Base-by-base conservation (phyloP, 1,284 basidiomycete genomes). In the Rhodotorula sp. region DNA sequence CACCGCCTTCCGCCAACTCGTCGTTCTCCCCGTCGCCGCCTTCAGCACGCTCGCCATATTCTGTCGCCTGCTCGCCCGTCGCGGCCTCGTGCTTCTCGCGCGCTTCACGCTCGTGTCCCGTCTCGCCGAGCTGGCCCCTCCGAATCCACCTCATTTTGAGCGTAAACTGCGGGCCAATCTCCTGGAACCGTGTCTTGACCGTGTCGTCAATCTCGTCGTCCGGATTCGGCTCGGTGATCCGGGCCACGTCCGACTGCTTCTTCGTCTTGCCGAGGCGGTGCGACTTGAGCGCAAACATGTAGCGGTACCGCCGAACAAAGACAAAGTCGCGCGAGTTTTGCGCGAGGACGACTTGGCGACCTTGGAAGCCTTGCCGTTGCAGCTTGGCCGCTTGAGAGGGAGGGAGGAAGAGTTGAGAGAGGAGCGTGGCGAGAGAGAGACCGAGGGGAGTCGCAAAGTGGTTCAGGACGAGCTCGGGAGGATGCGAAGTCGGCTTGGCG, bases 311-410 rank as follows among this genome's bases (percentile, higher is more conserved):
- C 70, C 97, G 85, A 85, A 99, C 97, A 84, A 99, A 99, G 69
- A 99, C 83, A 81, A 98, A 99, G 83, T 99, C 97, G 67, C 97
- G 87, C 81, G 98, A 95, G 79, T 98, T 98, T 81, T 99, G 97
- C 43, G 98, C 85, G 2, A 95, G 97, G 5, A 98, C 94, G 21
- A 98, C 95, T 82, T 99, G 97, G 56, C 97, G 86, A 26, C 97
- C 97, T 28, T 60, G 52, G 70, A 64, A 76, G 31, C 75, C 75
- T 67, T 76, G 75, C 3, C 59, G 55, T 23, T 64, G 65, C 31
- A 76, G 65, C 19, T 65, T 55, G 81, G 95, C 91, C 79, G 98
- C 94, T 81, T 97, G 91, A 0, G 95, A 95, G 74, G 97, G 85
- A 21, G 92, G 91, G 21, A 97, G 97, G 83, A 99, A 99, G 31